Base-by-base conservation (phyloP, 1,284 basidiomycete species). In the Boletellus dicymbophilus region DNA sequence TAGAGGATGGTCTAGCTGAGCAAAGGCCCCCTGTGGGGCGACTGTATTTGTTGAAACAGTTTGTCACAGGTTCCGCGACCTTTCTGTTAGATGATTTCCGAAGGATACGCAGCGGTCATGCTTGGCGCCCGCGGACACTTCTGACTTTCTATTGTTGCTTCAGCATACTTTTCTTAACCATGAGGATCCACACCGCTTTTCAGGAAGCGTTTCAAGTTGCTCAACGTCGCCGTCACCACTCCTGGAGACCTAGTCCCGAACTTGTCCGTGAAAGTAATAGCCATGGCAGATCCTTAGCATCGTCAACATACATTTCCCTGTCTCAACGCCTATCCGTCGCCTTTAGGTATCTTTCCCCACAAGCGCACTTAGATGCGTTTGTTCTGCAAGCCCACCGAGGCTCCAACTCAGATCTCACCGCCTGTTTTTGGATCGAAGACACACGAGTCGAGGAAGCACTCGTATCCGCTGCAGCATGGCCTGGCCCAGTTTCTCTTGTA, bases 401-500 rank as follows among this genome's bases (percentile, higher is more conserved):
- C 37, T 10, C 33, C 22, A 15, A 50, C 33, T 46, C 60, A 53
- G 46, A 62, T 56, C 60, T 78, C 15, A 73, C 80, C 1, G 80
- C 79, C 30, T 84, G 81, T 60, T 58, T 81, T 7, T 84, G 82
- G 82, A 58, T 68, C 18, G 69, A 72, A 16, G 68, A 71, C 34
- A 58, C 61, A 16, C 65, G 70, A 5, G 40, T 79, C 16, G 64
- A 71, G 11, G 44, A 58, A 20, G 48, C 25, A 23, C 60, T 31
- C 80, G 76, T 7, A 12, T 49, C 55, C 75, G 65, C 67, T 12
- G 49, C 62, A 0, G 57, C 61, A 16, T 86, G 84, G 84, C 61
- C 70, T 56, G 84, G 79, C 15, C 77, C 80, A 1, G 70, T 82
- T 10, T 85, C 83, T 16, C 63, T 85, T 0, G 57, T 85, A 5